Evolutionary conservation across 2,329 filamentous ascomycete genomes (phyloP).

Genomic region (Fusarium papillatum): DNA sequence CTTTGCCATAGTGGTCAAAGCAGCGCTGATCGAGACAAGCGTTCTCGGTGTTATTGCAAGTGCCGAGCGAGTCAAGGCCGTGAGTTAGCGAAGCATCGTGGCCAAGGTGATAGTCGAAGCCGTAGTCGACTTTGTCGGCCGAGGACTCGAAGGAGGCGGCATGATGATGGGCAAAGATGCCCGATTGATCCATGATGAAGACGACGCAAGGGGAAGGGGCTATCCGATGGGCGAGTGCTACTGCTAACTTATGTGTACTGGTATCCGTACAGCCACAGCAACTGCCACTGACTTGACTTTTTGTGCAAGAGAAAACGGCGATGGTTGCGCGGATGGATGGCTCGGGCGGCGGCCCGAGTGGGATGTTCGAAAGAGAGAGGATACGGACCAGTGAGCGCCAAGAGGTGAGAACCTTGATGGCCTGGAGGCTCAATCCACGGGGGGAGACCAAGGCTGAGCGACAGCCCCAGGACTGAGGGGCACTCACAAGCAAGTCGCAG

Average conservation of each 20-base stretch:
- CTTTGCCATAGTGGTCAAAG: slow-evolving; percentile 41
- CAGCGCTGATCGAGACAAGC: slow-evolving; percentile 49
- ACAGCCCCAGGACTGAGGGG: slow-evolving; percentile 31
- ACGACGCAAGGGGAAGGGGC: not conserved
- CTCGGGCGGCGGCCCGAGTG: slow-evolving; percentile 27
- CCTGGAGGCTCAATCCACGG: slow-evolving; percentile 31
- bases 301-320: slow-evolving; percentile 11
- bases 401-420: slow-evolving; percentile 50
- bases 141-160: slow-evolving; percentile 34
- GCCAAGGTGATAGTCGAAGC: slow-evolving; percentile 45
- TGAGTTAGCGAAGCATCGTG: slow-evolving; percentile 41
- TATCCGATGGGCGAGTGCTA: not conserved
- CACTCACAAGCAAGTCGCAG: slow-evolving; percentile 21
- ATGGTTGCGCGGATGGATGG: slow-evolving; percentile 21
- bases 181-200: slow-evolving; percentile 37
- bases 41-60: slow-evolving; percentile 48
- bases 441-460: slow-evolving; percentile 19
- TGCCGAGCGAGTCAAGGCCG: slow-evolving; percentile 43
- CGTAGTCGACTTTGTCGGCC: slow-evolving; percentile 46
- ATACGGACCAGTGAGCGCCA: slow-evolving; percentile 22
- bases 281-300: slow-evolving; percentile 12
- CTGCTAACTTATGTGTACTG: not conserved
- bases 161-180: slow-evolving; percentile 38
- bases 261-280: not conserved
- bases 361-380: slow-evolving; percentile 29